A percentile compares a stretch with the other conserved stretches of the same genome.
phyloP scores from a whole-genome alignment of 2,329 filamentous ascomycete genomes.

The Fusarium tricinctum region DNA sequence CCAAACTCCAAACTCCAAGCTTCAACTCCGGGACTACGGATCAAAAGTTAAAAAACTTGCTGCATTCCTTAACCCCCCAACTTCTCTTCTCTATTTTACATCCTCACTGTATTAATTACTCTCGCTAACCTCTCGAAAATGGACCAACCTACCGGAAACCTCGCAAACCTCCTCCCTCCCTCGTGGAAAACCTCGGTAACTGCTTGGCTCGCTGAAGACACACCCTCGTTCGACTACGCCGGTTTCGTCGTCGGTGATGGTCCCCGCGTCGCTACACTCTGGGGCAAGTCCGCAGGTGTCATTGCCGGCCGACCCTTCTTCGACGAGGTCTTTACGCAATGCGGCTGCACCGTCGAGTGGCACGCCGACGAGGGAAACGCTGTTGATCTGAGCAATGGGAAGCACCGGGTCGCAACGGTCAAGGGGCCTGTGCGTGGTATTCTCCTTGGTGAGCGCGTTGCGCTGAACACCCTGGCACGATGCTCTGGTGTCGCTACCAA shows the following conservation, averaged over 20 bases:
- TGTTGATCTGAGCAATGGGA: conserved; percentile 71
- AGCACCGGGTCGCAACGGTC: conserved; percentile 81
- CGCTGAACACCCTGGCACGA: conserved; percentile 88
- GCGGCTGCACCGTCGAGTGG: conserved; percentile 94
- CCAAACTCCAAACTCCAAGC: not conserved
- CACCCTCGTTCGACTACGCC: conserved; percentile 95
- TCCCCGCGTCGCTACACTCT: conserved; percentile 74
- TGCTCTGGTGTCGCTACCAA: conserved; percentile 92
- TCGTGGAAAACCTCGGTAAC: conserved; percentile 86
- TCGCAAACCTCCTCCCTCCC: conserved; percentile 81
- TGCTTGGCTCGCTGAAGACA: conserved; percentile 94
- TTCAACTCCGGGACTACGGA: conserved; percentile 16
- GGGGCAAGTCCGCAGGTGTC: conserved; percentile 80
- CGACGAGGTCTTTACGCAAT: conserved; percentile 90
- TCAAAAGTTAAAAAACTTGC: conserved; percentile 3
- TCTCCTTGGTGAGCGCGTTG: conserved; percentile 92
- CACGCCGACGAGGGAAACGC: conserved; percentile 80
- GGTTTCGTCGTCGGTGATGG: conserved; percentile 92
- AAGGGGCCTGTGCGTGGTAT: conserved; percentile 83
- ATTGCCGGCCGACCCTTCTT: conserved; percentile 96
- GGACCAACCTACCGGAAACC: conserved; percentile 57
- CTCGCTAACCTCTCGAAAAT: conserved; percentile 19
- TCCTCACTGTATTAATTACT: not conserved
- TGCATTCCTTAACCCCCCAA: not conserved
- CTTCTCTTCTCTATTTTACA: not conserved